These are phyloP conservation scores for Scheffersomyces cryptocercus DNA, from an alignment of 1,139 yeast species.

Conservation along the genomic window DNA sequence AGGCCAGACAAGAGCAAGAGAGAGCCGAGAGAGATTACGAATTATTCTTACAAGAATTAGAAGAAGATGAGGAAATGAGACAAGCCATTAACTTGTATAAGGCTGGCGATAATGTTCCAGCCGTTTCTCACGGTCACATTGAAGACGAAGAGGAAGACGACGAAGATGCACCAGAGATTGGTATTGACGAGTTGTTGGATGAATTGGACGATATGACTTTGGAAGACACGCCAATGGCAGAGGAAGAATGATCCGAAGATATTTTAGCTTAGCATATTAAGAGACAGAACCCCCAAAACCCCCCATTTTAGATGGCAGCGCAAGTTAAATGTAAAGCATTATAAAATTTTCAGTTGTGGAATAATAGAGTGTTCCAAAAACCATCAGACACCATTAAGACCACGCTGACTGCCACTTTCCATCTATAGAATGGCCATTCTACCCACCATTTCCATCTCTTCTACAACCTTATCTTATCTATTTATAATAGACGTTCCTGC, in stretches of 20 bases:
- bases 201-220: slow-evolving; percentile 91
- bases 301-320: too few relatives aligned
- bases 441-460: too few relatives aligned
- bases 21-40: slow-evolving; percentile 95
- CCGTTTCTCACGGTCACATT: slow-evolving; percentile 30
- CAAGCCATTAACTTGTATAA: slow-evolving; percentile 87
- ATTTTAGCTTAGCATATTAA: too few relatives aligned
- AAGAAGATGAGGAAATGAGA: slow-evolving; percentile 95
- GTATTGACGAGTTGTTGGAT: slow-evolving; percentile 81
- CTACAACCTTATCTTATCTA: too few relatives aligned
- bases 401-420: too few relatives aligned
- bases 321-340: too few relatives aligned
- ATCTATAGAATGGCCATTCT: too few relatives aligned
- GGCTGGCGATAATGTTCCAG: slow-evolving; percentile 38
- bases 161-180: slow-evolving; percentile 75
- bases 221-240: slow-evolving; percentile 46
- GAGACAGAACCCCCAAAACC: too few relatives aligned
- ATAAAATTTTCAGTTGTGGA: too few relatives aligned
- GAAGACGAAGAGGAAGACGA: slow-evolving; percentile 57
- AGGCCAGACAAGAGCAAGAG: slow-evolving; percentile 85
- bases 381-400: too few relatives aligned
- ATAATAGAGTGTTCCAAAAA: too few relatives aligned
- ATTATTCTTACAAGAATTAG: slow-evolving; percentile 92
- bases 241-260: not conserved
- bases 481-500: too few relatives aligned